Conservation (phyloP, 345 rosid genomes). For the Eucalyptus globulus region DNA sequence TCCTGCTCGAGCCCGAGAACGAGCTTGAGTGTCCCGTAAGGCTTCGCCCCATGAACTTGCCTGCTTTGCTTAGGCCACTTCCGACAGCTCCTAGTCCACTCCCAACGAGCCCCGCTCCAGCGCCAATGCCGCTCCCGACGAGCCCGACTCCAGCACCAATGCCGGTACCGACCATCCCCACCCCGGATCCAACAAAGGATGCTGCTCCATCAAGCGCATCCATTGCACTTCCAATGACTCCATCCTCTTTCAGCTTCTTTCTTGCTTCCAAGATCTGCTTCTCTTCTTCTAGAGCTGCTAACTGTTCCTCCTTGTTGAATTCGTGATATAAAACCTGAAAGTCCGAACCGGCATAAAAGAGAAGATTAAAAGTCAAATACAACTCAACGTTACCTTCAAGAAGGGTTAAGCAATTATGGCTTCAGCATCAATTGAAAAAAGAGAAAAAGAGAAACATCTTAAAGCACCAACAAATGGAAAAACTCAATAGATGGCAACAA, state of each 20-base stretch:
- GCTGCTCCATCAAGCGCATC: constrained; percentile 75
- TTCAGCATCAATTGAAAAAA: not conserved
- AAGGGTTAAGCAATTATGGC: not conserved
- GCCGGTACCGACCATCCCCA: constrained; percentile 64
- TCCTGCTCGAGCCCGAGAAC: constrained; percentile 17
- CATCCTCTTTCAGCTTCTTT: constrained; percentile 81
- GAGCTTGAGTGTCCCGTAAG: constrained; percentile 44
- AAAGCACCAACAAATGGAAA: not conserved
- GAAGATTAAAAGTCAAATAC: not conserved
- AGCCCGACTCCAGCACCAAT: constrained; percentile 70
- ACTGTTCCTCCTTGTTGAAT: constrained; percentile 65
- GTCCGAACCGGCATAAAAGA: not conserved
- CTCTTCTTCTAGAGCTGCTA: constrained; percentile 79
- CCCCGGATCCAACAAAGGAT: constrained; percentile 38
- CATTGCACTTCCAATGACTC: constrained; percentile 86
- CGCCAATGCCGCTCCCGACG: constrained; percentile 25
- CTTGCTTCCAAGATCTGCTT: constrained; percentile 66
- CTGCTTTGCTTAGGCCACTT: constrained; percentile 73
- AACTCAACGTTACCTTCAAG: not conserved
- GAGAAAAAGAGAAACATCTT: not conserved
- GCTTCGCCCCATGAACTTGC: constrained; percentile 77
- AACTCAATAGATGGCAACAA: not conserved
- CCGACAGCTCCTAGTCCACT: constrained; percentile 74
- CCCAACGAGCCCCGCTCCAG: constrained; percentile 23
- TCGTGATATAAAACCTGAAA: constrained; percentile 58